Conservation (phyloP, 768 basidiomycete species). For the Trametes gibbosa region DNA sequence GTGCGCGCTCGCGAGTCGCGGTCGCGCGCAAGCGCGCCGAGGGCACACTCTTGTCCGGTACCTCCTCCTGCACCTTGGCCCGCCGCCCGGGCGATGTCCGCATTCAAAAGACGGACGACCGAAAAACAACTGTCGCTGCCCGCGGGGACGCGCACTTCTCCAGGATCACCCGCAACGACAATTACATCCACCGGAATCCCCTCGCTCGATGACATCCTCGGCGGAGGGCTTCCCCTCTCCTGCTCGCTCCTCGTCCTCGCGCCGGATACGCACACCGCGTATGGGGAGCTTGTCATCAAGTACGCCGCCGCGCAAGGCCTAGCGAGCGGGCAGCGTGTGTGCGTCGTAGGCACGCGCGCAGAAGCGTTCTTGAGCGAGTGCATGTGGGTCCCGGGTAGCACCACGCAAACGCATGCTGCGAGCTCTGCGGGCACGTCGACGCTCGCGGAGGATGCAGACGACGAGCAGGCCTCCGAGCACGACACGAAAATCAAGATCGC, state of each 20-base stretch:
- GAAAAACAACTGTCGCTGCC: slow-evolving; percentile 42
- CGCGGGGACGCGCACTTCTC: slow-evolving; percentile 56
- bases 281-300: slow-evolving; percentile 79
- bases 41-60: background rate
- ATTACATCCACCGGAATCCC: slow-evolving; percentile 86
- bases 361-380: slow-evolving; percentile 60
- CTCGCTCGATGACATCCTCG: slow-evolving; percentile 92
- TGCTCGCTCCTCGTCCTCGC: slow-evolving; percentile 70
- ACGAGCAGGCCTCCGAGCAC: slow-evolving; percentile 32
- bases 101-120: slow-evolving; percentile 70
- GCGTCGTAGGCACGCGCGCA: slow-evolving; percentile 61
- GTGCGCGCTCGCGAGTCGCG: background rate
- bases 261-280: slow-evolving; percentile 85
- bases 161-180: slow-evolving; percentile 52
- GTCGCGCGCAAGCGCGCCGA: background rate
- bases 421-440: background rate
- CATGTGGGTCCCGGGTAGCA: slow-evolving; percentile 71
- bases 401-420: slow-evolving; percentile 4
- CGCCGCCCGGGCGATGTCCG: slow-evolving; percentile 49
- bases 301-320: slow-evolving; percentile 92
- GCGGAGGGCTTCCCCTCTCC: slow-evolving; percentile 85
- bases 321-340: slow-evolving; percentile 62
- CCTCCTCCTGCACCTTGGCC: background rate
- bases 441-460: slow-evolving; percentile 38
- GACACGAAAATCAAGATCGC: slow-evolving; percentile 86